Evolutionary conservation across 2,329 filamentous ascomycete species (phyloP).

Genomic region (Podosphaera fusca): DNA sequence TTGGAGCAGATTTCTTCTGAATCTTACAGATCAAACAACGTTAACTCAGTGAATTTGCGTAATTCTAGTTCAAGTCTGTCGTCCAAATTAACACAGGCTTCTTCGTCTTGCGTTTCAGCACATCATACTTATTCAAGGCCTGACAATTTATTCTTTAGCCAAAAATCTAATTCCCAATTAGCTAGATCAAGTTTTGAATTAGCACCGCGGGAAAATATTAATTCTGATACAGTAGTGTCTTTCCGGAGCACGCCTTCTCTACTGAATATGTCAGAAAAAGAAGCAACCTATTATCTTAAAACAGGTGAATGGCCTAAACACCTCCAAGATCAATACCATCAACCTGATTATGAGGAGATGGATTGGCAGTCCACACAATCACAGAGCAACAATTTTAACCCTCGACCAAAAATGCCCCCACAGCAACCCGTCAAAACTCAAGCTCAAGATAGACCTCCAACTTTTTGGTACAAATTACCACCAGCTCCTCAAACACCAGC

Average conservation of each 20-base stretch:
- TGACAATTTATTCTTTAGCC: too few species aligned
- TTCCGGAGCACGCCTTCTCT: not conserved
- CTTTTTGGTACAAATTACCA: slow-evolving; percentile 50
- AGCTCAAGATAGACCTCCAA: slow-evolving; percentile 12
- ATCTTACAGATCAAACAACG: too few species aligned
- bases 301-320: slow-evolving; percentile 2
- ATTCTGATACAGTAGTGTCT: too few species aligned
- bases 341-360: slow-evolving; percentile 24
- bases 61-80: too few species aligned
- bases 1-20: slow-evolving; percentile 21
- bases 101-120: too few species aligned
- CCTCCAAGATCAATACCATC: not conserved
- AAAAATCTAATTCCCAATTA: too few species aligned
- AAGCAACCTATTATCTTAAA: slow-evolving; percentile 3
- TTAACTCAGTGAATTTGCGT: too few species aligned
- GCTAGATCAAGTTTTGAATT: too few species aligned
- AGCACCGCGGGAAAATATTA: too few species aligned
- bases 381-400: slow-evolving; percentile 31
- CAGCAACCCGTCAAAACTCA: slow-evolving; percentile 16
- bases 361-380: slow-evolving; percentile 43
- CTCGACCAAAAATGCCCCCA: slow-evolving; percentile 17
- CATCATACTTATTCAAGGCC: too few species aligned
- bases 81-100: too few species aligned
- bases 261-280: slow-evolving; percentile 3
- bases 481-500: slow-evolving; percentile 44